Base-by-base conservation (phyloP, 192 early-diverging fungal species). In the Funneliformis mosseae region DNA sequence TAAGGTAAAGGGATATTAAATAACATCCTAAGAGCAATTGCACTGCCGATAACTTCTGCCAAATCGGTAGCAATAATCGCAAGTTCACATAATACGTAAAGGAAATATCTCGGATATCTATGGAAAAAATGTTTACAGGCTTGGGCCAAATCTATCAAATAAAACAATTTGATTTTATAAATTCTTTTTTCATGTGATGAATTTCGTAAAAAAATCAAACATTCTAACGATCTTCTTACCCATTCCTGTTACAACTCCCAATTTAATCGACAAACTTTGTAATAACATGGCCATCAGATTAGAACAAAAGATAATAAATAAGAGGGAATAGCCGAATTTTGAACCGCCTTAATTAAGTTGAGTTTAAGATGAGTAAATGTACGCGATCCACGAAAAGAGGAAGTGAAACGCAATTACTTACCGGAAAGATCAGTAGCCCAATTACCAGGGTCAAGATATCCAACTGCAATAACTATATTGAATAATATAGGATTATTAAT, bases 1-100 rank as follows among this genome's bases (percentile, higher is more conserved):
- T 85, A 89, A 21, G 89, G 86, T 67, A 96, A 79, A 12, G 94
- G 92, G 25, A 95, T 66, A 23, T 84, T 84, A 81, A 95, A 94
- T 18, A 96, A 84, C 38, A 96, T 80, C 27, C 95, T 93, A 45
- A 96, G 80, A 0, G 93, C 94, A 76, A 96, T 93, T 1, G 94
- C 95, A 63, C 92, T 93, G 46, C 94, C 94, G 81, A 96, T 93
- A 42, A 95, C 93, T 76, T 95, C 95, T 38, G 95, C 95, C 8
- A 96, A 82, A 83, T 96, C 95, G 33, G 91, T 93, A 14, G 94
- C 92, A 61, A 96, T 90, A 77, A 96, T 95, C 8, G 93, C 93
- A 33, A 90, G 64, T 83, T 96, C 94, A 50, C 90, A 89, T 2
- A 96, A 80, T 7, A 94, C 66, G 79, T 94, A 96, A 33, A 96